Evolutionary conservation across 2,329 filamentous ascomycete species (phyloP), one percentile per base, ranked within the genome.

Genomic region (Parastagonospora nodorum): DNA sequence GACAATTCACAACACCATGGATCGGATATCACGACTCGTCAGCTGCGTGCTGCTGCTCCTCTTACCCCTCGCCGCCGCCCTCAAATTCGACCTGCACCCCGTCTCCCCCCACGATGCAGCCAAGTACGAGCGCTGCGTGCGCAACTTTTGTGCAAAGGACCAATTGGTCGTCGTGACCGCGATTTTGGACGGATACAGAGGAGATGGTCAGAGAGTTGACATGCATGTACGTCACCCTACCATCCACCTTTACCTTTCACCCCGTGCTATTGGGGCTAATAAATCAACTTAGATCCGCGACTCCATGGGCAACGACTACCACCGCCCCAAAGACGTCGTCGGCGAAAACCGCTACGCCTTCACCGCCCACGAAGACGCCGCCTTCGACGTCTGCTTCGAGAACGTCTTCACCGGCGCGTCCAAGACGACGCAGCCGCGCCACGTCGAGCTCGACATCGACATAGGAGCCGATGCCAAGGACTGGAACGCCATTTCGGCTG

Each of bases 381-480:
- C 91, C 8, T 97, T 99, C 70, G 93, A 97, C 69, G 90, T 99
- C 45, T 99, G 93, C 82, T 96, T 97, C 72, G 90, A 95, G 76
- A 97, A 97, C 76, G 75, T 87, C 67, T 80, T 92, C 57, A 83
- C 84, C 41, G 82, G 83, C 62, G 51, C 49, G 8, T 29, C 47
- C 40, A 52, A 40, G 27, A 35, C 38, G 9, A 72, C 73, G 53
- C 69, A 72, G 85, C 44, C 74, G 70, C 89, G 92, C 61, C 84
- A 88, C 74, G 77, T 97, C 61, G 92, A 96, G 78, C 88, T 97
- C 67, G 92, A 96, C 76, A 89, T 97, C 73, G 92, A 97, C 75
- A 96, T 97, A 67, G 92, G 92, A 68, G 92, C 92, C 76, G 92
- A 97, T 75, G 94, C 94, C 60, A 96, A 96, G 77, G 94, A 99